Evolutionary conservation across 2,329 filamentous ascomycete species (phyloP).

Genomic region (Colletotrichum liriopes): DNA sequence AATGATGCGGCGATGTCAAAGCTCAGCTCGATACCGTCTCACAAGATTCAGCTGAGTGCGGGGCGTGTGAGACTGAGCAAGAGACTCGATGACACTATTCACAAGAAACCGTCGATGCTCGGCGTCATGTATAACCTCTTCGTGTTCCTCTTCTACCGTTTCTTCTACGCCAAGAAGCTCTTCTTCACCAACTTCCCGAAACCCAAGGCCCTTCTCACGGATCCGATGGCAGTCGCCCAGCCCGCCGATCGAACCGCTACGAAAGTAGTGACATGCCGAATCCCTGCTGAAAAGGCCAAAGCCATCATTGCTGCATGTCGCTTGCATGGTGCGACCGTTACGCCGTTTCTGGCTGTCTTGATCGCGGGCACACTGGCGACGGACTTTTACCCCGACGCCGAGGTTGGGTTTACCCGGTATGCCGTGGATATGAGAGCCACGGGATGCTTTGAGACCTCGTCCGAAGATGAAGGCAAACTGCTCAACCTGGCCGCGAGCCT

Average conservation of each 20-base stretch:
- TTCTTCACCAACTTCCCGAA: slow-evolving; percentile 36
- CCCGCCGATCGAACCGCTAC: slow-evolving; percentile 21
- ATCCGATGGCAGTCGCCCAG: not conserved
- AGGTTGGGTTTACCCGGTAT: slow-evolving; percentile 47
- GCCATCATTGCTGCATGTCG: slow-evolving; percentile 44
- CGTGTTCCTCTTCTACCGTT: slow-evolving; percentile 25
- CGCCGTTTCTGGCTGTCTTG: slow-evolving; percentile 44
- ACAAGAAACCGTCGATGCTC: slow-evolving; percentile 26
- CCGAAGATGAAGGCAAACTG: slow-evolving; percentile 18
- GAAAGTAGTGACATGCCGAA: slow-evolving; percentile 30
- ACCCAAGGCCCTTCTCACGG: slow-evolving; percentile 11
- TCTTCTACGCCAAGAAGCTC: slow-evolving; percentile 38
- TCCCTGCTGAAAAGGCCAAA: slow-evolving; percentile 24
- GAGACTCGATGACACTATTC: slow-evolving; percentile 6
- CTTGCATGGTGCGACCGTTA: slow-evolving; percentile 44
- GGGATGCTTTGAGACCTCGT: slow-evolving; percentile 8
- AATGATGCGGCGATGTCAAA: slow-evolving; percentile 16
- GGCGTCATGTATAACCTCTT: slow-evolving; percentile 36
- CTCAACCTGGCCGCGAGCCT: slow-evolving; percentile 35
- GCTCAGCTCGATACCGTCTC: not conserved
- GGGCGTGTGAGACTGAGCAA: slow-evolving; percentile 17
- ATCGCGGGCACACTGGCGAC: slow-evolving; percentile 39
- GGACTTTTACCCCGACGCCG: slow-evolving; percentile 47
- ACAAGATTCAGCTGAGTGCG: slow-evolving; percentile 5
- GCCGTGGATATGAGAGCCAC: slow-evolving; percentile 55